Percentiles rank a stretch among this genome's conserved stretches.
phyloP scores from a whole-genome alignment of 2,329 filamentous ascomycete species.

The Cadophora gregata region DNA sequence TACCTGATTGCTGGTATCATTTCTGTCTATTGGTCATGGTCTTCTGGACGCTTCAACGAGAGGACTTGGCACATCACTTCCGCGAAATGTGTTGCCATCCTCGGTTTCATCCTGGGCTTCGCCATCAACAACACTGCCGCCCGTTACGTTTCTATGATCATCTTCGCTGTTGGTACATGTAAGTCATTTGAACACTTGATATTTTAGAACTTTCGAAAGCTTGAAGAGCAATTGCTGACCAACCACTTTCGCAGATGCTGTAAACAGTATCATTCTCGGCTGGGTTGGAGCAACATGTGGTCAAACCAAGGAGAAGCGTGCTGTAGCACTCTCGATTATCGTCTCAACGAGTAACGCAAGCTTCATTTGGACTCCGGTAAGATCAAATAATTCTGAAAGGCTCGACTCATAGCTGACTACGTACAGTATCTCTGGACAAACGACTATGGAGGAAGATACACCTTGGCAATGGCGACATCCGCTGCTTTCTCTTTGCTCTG shows the following conservation, averaged over 20 bases:
- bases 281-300: conserved; percentile 43
- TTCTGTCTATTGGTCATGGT: conserved; percentile 21
- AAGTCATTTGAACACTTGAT: not conserved
- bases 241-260: conserved; percentile 14
- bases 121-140: conserved; percentile 22
- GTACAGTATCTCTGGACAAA: conserved; percentile 46
- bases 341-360: conserved; percentile 46
- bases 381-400: not conserved
- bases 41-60: conserved; percentile 28
- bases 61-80: conserved; percentile 33
- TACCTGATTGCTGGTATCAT: conserved; percentile 28
- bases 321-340: conserved; percentile 46
- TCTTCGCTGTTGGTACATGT: conserved; percentile 29
- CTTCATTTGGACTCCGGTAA: conserved; percentile 47
- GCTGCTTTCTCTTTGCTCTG: conserved; percentile 23
- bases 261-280: conserved; percentile 29
- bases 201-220: not conserved
- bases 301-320: conserved; percentile 49
- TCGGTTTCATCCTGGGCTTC: conserved; percentile 28
- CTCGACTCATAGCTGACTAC: not conserved
- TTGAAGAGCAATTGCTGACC: not conserved
- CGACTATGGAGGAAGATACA: conserved; percentile 35
- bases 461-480: conserved; percentile 6
- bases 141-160: conserved; percentile 30
- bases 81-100: conserved; percentile 25